Conservation (phyloP, 2,329 filamentous ascomycete species). For the Zymoseptoria brevis region DNA sequence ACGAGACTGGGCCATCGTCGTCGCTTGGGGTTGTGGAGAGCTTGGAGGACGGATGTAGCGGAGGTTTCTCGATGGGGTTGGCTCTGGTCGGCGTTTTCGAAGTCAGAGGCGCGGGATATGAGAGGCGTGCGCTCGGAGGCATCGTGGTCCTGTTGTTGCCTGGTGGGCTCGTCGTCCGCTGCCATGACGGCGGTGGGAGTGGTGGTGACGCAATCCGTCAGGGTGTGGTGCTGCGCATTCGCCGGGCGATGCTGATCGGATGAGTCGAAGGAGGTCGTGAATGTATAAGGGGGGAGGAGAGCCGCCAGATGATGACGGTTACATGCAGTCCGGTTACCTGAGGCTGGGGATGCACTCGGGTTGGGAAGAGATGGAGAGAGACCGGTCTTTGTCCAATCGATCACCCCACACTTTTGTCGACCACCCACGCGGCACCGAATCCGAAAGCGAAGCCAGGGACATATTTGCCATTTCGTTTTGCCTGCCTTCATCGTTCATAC, state of each 20-base stretch:
- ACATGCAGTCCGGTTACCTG: neutral
- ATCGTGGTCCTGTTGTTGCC: neutral
- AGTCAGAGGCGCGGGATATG: neutral
- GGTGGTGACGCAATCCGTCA: neutral
- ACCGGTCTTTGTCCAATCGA: neutral
- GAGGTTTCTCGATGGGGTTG: conserved; percentile 20
- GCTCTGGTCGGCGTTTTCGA: conserved; percentile 12
- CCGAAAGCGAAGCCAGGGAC: too few species aligned
- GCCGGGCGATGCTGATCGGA: neutral
- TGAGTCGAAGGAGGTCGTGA: neutral
- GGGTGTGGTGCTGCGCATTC: neutral
- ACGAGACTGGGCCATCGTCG: conserved; percentile 69
- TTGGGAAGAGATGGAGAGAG: neutral
- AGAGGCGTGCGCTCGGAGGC: neutral
- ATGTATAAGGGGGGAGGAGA: neutral
- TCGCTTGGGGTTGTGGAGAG: conserved; percentile 33
- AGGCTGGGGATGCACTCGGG: neutral
- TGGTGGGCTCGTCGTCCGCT: neutral
- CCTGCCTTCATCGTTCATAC: too few species aligned
- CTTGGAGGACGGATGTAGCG: conserved; percentile 12
- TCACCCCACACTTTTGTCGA: neutral
- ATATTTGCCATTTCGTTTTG: too few species aligned
- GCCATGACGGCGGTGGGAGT: neutral
- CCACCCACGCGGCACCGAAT: too few species aligned
- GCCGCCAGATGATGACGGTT: neutral